Evolutionary conservation across 768 basidiomycete genomes (phyloP).

Genomic region (Galerina marginata): DNA sequence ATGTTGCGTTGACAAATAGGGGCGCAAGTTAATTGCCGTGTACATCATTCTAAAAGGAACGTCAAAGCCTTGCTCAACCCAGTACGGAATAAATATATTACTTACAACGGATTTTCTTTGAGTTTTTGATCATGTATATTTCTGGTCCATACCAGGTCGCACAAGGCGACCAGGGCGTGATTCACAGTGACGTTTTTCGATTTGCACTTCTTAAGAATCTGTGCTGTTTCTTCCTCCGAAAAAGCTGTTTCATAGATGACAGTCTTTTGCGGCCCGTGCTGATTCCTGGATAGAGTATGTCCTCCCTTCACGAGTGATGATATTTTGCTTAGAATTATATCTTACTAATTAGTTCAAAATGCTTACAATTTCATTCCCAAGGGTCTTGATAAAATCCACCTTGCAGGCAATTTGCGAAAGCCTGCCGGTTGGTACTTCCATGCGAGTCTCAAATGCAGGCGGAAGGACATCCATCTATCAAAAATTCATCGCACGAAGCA

Average conservation of each 20-base stretch:
- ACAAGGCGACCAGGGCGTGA: slow-evolving; percentile 61
- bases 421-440: slow-evolving; percentile 20
- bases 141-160: slow-evolving; percentile 61
- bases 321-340: no score
- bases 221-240: slow-evolving; percentile 38
- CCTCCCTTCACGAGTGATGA: slow-evolving; percentile 48
- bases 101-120: slow-evolving; percentile 5
- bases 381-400: slow-evolving; percentile 52
- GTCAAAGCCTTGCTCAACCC: no score
- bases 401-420: slow-evolving; percentile 44
- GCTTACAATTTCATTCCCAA: slow-evolving; percentile 51
- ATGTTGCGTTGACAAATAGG: not conserved
- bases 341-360: no score
- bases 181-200: slow-evolving; percentile 63
- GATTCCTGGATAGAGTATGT: slow-evolving; percentile 51
- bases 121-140: slow-evolving; percentile 24
- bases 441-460: slow-evolving; percentile 32
- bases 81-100: not conserved
- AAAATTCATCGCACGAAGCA: not conserved
- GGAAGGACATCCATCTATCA: slow-evolving; percentile 21
- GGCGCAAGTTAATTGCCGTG: slow-evolving; percentile 5
- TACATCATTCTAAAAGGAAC: slow-evolving; percentile 7
- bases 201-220: slow-evolving; percentile 64
- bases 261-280: slow-evolving; percentile 40
- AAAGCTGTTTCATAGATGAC: slow-evolving; percentile 37